Conservation (phyloP, 2,329 filamentous ascomycete genomes). For the Ophiostoma australiae region DNA sequence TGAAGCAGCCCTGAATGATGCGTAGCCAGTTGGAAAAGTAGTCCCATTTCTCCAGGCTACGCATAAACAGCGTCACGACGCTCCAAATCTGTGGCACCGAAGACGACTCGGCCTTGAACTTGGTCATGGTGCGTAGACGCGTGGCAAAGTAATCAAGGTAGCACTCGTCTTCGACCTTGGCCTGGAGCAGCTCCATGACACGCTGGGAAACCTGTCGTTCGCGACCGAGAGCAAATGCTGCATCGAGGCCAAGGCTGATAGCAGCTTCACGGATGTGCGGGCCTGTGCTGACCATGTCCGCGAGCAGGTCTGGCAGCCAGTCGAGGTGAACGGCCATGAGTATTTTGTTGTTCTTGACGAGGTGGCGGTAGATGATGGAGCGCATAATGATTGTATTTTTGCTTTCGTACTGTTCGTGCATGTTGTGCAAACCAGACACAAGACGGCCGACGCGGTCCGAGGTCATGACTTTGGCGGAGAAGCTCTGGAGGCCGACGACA, state of each 20-base stretch:
- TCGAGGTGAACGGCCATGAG: constrained; percentile 66
- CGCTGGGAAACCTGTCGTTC: constrained; percentile 63
- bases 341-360: constrained; percentile 61
- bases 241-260: constrained; percentile 67
- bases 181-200: constrained; percentile 59
- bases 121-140: constrained; percentile 63
- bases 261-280: constrained; percentile 72
- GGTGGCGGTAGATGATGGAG: constrained; percentile 69
- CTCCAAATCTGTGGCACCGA: constrained; percentile 87
- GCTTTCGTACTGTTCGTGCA: constrained; percentile 66
- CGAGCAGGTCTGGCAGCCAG: constrained; percentile 80
- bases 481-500: constrained; percentile 73
- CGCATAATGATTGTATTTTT: constrained; percentile 76
- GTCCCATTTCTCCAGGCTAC: constrained; percentile 66
- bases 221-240: constrained; percentile 63
- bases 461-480: constrained; percentile 69
- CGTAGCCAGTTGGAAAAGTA: constrained; percentile 69
- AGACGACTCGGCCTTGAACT: constrained; percentile 55
- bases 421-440: constrained; percentile 63
- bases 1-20: constrained; percentile 79
- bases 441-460: constrained; percentile 64
- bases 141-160: constrained; percentile 66
- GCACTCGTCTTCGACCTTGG: constrained; percentile 53
- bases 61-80: constrained; percentile 71
- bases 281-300: constrained; percentile 71